Conservation (phyloP, 2,329 filamentous ascomycete genomes). For the Ophiocordyceps camponoti-floridani region DNA sequence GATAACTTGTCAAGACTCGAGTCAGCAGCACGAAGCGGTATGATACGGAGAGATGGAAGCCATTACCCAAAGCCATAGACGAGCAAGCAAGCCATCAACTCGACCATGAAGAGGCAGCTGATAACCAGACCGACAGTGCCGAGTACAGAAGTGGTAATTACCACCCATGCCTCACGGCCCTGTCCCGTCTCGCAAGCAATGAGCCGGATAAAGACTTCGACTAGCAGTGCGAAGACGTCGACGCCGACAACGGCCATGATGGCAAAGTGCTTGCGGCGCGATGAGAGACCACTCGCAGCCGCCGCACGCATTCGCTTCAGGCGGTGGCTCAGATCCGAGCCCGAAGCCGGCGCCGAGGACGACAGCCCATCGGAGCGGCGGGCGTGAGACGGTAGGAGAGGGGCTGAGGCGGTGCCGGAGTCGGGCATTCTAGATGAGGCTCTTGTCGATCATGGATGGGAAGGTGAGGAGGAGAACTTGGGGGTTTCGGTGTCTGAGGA, state of each 20-base stretch:
- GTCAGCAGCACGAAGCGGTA: neutral
- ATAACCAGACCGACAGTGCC: conserved; percentile 37
- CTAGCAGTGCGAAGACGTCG: conserved; percentile 25
- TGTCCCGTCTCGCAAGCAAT: conserved; percentile 27
- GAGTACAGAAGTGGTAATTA: conserved; percentile 18
- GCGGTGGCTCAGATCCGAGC: neutral
- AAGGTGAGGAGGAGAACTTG: too few species aligned
- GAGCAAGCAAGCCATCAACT: conserved; percentile 39
- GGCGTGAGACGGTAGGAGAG: neutral
- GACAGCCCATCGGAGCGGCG: neutral
- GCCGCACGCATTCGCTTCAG: neutral
- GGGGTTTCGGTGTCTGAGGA: too few species aligned
- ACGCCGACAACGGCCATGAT: conserved; percentile 24
- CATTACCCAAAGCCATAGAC: conserved; percentile 39
- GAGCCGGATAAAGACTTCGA: conserved; percentile 28
- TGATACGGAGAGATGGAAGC: conserved; percentile 7
- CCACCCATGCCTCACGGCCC: conserved; percentile 22
- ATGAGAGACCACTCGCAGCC: conserved; percentile 9
- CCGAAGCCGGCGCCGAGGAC: neutral
- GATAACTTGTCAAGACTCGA: conserved; percentile 25
- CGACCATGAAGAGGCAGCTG: conserved; percentile 45
- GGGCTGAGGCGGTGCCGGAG: neutral
- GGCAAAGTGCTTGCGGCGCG: conserved; percentile 24
- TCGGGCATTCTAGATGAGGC: neutral
- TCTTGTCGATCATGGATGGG: neutral